Conservation (phyloP, 257 asterid genomes). For the Catharanthus roseus region DNA sequence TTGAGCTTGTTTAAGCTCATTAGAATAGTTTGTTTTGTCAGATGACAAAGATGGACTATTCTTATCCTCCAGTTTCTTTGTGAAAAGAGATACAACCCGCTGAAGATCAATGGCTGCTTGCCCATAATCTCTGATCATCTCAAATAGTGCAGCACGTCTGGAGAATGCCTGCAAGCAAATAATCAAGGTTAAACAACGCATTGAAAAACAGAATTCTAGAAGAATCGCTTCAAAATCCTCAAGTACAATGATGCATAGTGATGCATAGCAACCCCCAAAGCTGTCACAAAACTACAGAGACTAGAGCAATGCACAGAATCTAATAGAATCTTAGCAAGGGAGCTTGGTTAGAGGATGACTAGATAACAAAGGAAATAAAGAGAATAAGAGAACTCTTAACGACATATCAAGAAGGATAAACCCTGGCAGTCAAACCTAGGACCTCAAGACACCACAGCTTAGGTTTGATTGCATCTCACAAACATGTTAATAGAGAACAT, state of each 20-base stretch:
- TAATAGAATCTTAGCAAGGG: background rate
- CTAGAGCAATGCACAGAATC: background rate
- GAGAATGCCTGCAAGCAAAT: conserved; percentile 65
- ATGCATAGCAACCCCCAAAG: background rate
- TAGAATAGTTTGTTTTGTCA: conserved; percentile 43
- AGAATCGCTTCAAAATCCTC: background rate
- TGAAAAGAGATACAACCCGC: conserved; percentile 59
- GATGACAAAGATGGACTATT: conserved; percentile 36
- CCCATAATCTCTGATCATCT: conserved; percentile 87
- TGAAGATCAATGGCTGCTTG: conserved; percentile 81
- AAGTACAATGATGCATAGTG: too few species aligned
- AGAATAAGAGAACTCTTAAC: background rate
- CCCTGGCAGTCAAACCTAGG: background rate
- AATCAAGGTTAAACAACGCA: background rate
- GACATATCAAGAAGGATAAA: background rate
- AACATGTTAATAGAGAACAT: background rate
- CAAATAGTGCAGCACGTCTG: conserved; percentile 69
- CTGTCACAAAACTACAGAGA: background rate
- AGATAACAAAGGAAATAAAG: background rate
- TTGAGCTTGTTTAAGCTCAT: conserved; percentile 72
- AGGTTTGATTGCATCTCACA: background rate
- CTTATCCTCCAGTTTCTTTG: conserved; percentile 56
- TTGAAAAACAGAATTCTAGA: background rate
- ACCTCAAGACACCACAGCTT: background rate
- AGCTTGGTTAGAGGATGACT: background rate